phyloP scores from a whole-genome alignment of 176 grass and related monocot genomes.

The Dendrocalamus sinicus region DNA sequence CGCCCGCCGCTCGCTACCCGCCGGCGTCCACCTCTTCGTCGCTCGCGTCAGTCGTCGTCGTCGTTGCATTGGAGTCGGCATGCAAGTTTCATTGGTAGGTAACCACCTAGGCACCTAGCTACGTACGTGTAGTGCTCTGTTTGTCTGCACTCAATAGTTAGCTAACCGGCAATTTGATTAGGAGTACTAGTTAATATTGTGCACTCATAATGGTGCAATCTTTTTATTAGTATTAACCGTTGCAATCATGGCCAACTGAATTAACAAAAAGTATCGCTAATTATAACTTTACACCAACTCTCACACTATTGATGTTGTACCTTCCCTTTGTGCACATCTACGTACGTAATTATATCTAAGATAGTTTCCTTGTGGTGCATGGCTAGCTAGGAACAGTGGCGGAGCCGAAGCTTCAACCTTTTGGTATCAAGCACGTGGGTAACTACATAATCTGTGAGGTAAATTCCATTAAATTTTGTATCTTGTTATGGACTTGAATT shows the following conservation, averaged over 20 bases:
- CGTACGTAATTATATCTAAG: not conserved
- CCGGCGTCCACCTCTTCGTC: not conserved
- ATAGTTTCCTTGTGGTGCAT: not conserved
- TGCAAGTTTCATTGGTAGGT: too few species aligned
- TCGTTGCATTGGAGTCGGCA: too few species aligned
- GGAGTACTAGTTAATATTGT: too few species aligned
- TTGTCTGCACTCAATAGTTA: too few species aligned
- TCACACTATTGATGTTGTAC: not conserved
- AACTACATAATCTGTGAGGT: not conserved
- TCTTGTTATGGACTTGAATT: not conserved
- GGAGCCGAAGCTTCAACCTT: not conserved
- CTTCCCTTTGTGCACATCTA: not conserved
- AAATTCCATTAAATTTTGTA: not conserved
- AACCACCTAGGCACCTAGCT: too few species aligned
- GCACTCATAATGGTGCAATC: too few species aligned
- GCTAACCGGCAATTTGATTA: too few species aligned
- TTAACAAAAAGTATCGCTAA: not conserved
- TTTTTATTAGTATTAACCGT: not conserved
- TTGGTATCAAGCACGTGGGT: not conserved
- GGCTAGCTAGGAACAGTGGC: too few species aligned
- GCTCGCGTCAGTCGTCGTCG: too few species aligned
- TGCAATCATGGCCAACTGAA: constrained; percentile 3
- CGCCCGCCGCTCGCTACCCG: not conserved
- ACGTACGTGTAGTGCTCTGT: too few species aligned
- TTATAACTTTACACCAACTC: not conserved